Percentiles rank a stretch among this genome's conserved stretches.
These are phyloP conservation scores for Plenodomus biglobosus DNA, from an alignment of 2,329 filamentous ascomycete species.

Conservation along the genomic window DNA sequence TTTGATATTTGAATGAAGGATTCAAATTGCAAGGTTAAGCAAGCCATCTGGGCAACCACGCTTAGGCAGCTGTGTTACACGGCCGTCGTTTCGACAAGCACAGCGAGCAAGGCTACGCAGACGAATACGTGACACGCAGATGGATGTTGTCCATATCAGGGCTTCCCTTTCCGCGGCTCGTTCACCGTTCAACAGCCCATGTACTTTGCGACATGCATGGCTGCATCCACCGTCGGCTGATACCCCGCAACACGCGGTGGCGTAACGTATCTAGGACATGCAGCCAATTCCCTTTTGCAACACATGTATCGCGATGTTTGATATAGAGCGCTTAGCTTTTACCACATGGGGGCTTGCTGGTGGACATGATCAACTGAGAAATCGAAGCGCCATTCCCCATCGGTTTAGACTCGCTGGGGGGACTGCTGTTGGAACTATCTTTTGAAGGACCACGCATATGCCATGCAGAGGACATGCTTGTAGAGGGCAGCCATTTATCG, in stretches of 20 bases:
- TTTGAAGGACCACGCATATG: no score
- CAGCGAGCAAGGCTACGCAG: not conserved
- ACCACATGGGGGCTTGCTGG: not conserved
- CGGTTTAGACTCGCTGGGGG: not conserved
- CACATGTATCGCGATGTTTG: not conserved
- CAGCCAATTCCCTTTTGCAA: not conserved
- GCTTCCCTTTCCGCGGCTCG: not conserved
- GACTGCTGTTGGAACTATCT: not conserved
- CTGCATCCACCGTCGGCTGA: conserved; percentile 9
- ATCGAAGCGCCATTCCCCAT: not conserved
- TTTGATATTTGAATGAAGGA: not conserved
- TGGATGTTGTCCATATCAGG: not conserved
- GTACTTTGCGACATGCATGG: not conserved
- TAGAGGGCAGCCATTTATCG: not conserved
- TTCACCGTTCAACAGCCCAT: not conserved
- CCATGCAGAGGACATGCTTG: no score
- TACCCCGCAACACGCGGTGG: conserved; percentile 7
- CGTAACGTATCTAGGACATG: not conserved
- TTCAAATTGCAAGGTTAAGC: not conserved
- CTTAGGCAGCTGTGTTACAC: not conserved
- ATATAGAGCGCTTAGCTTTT: not conserved
- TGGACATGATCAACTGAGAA: not conserved
- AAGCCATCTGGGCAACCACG: not conserved
- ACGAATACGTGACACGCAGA: not conserved
- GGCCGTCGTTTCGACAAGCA: not conserved